phyloP scores from a whole-genome alignment of 371 early-diverging fungal species.

The Actinomortierella ambigua region DNA sequence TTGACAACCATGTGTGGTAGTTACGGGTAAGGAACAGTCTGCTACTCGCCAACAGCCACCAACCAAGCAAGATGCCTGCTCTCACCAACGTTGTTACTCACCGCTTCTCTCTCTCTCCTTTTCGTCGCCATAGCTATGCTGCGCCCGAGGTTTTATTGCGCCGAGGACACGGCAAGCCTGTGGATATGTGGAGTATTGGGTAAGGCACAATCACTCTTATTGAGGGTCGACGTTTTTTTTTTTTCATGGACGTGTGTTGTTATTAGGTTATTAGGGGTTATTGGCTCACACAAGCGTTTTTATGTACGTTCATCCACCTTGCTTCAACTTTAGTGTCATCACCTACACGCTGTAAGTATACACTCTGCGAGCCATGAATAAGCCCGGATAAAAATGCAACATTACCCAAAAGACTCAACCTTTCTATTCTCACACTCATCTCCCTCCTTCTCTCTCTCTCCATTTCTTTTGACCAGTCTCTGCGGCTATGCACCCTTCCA shows the following conservation, averaged over 20 bases:
- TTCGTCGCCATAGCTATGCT: constrained; percentile 44
- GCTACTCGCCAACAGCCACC: too few relatives aligned
- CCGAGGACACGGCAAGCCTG: constrained; percentile 73
- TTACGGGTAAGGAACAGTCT: constrained; percentile 57
- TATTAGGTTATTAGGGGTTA: background rate
- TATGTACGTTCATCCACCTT: background rate
- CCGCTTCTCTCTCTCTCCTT: background rate
- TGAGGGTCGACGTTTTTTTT: background rate
- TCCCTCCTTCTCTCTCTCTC: too few relatives aligned
- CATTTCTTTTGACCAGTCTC: constrained; percentile 39
- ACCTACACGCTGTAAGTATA: constrained; percentile 67
- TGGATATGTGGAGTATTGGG: constrained; percentile 85
- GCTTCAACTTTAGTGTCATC: constrained; percentile 54
- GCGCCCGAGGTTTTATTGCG: constrained; percentile 86
- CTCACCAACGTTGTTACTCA: too few relatives aligned
- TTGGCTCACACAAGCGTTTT: background rate
- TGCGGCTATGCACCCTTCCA: constrained; percentile 83
- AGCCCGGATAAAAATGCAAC: background rate
- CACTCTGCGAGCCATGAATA: background rate
- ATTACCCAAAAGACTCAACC: background rate
- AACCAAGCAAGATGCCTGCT: constrained; percentile 1
- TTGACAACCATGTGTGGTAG: constrained; percentile 68
- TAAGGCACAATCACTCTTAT: constrained; percentile 22
- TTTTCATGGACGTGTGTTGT: background rate
- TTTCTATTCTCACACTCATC: background rate